These are phyloP conservation scores for Ceratobasidium sp. DNA, from an alignment of 1,284 basidiomycete genomes.

Conservation along the genomic window DNA sequence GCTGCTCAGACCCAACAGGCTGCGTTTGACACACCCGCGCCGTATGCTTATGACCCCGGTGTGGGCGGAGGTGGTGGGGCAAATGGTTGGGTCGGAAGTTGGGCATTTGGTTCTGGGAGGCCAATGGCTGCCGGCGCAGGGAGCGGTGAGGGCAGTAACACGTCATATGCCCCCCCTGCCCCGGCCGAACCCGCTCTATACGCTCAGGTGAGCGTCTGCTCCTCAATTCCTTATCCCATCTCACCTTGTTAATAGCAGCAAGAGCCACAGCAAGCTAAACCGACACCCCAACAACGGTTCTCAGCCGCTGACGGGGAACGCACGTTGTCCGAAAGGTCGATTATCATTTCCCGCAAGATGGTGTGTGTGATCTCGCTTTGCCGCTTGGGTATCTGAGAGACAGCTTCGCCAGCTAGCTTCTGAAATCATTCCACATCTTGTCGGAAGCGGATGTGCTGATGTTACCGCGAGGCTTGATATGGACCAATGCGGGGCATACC, in stretches of 20 bases:
- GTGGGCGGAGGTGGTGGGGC: not conserved
- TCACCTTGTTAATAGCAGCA: not conserved
- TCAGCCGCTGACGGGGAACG: slow-evolving; percentile 57
- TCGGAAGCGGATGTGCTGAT: not conserved
- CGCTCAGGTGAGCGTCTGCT: slow-evolving; percentile 2
- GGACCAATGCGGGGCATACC: not conserved
- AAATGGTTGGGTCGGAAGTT: slow-evolving; percentile 7
- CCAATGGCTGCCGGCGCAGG: slow-evolving; percentile 11
- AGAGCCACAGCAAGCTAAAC: not conserved
- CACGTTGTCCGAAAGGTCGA: slow-evolving; percentile 63
- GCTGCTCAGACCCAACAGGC: slow-evolving; percentile 19
- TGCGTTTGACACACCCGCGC: not conserved
- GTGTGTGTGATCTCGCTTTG: too few relatives aligned
- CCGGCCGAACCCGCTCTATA: slow-evolving; percentile 7
- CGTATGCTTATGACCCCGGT: slow-evolving; percentile 2
- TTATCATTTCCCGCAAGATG: too few relatives aligned
- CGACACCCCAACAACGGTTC: slow-evolving; percentile 30
- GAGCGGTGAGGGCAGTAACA: not conserved
- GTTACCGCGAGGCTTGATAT: not conserved
- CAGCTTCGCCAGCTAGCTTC: too few relatives aligned
- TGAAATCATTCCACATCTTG: not conserved
- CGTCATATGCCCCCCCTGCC: not conserved
- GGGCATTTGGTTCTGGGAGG: slow-evolving; percentile 14
- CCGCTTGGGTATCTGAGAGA: too few relatives aligned
- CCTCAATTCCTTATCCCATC: not conserved